phyloP scores from a whole-genome alignment of 495 filamentous ascomycete genomes.

The Aspergillus nidulans region DNA sequence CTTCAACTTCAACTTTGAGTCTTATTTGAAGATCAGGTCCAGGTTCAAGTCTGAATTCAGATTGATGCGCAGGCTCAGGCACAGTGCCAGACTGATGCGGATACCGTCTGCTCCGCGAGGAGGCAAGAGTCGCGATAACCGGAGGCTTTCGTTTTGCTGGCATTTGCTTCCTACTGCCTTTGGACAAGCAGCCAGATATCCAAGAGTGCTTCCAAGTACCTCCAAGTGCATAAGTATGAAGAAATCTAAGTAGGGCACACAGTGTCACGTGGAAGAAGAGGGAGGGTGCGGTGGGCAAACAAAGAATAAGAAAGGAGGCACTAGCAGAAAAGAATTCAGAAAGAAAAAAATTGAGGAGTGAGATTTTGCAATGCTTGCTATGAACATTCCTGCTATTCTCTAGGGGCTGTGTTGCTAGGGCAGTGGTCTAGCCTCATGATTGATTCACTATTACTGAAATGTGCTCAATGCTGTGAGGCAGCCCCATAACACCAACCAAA shows the following conservation, averaged over 20 bases:
- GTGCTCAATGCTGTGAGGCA: neutral
- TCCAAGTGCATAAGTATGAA: neutral
- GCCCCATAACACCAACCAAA: neutral
- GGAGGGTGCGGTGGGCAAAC: neutral
- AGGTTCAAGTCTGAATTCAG: neutral
- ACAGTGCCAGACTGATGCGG: neutral
- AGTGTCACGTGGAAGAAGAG: constrained; percentile 13
- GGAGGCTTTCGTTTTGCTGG: constrained; percentile 3
- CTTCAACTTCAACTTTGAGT: neutral
- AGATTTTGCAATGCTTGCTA: neutral
- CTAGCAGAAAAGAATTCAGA: neutral
- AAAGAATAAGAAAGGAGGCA: neutral
- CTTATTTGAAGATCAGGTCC: neutral
- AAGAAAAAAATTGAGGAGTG: neutral
- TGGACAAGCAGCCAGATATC: neutral
- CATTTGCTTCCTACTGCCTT: neutral
- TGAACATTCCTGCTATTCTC: neutral
- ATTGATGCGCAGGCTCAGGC: neutral
- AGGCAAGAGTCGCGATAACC: neutral
- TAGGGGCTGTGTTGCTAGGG: neutral
- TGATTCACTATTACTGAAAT: neutral
- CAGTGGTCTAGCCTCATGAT: neutral
- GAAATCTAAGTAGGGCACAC: constrained; percentile 7
- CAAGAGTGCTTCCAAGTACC: neutral
- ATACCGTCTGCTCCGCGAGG: neutral